Conservation (phyloP, 179 eudicot species). For the Spergularia azorica region DNA sequence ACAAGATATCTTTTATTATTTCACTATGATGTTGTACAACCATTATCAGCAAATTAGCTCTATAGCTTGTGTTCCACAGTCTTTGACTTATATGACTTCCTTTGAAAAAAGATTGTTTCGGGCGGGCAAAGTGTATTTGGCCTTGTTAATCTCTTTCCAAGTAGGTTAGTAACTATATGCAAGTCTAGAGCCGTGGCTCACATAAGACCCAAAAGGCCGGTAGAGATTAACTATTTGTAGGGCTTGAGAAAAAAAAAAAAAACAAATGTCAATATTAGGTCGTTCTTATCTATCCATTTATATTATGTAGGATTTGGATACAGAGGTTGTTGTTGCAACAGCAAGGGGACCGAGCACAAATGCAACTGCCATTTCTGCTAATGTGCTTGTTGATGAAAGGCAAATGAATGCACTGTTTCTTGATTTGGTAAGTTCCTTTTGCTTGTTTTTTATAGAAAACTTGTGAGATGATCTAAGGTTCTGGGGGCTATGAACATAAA, state of each 20-base stretch:
- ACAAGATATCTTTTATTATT: background rate
- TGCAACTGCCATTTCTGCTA: slow-evolving; percentile 82
- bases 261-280: background rate
- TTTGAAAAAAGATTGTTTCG: background rate
- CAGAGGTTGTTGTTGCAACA: slow-evolving; percentile 84
- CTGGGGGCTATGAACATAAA: background rate
- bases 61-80: background rate
- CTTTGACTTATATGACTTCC: background rate
- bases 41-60: background rate
- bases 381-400: slow-evolving; percentile 81
- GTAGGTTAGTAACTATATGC: no score
- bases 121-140: no score
- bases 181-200: no score
- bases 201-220: no score
- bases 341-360: slow-evolving; percentile 68
- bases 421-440: slow-evolving; percentile 60
- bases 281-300: slow-evolving; percentile 1
- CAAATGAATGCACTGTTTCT: slow-evolving; percentile 97
- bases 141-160: no score
- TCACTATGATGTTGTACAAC: background rate
- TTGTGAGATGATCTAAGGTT: slow-evolving; percentile 2
- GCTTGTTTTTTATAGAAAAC: background rate
- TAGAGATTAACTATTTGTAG: background rate
- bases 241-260: background rate
- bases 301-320: slow-evolving; percentile 71